A percentile compares a stretch with the other conserved stretches of the same genome.
Conservation (phyloP, 176 grass and related monocot genomes). For the Oryza meyeriana region DNA sequence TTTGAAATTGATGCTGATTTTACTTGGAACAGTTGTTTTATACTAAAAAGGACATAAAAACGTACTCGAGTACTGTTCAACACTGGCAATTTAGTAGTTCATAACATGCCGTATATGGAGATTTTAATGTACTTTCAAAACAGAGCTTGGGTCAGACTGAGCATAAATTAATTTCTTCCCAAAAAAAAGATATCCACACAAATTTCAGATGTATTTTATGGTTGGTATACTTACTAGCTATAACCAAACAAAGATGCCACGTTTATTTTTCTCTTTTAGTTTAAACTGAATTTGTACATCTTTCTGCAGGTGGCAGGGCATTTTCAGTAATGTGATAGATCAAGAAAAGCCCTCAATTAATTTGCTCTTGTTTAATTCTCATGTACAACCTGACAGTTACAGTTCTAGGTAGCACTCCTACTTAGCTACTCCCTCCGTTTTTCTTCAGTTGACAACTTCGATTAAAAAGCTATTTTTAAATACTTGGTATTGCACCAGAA, state of each 20-base stretch:
- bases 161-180: neutral
- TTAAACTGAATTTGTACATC: neutral
- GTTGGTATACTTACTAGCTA: neutral
- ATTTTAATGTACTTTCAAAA: neutral
- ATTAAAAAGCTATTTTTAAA: too few species aligned
- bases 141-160: neutral
- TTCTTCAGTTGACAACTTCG: too few species aligned
- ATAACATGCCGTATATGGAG: neutral
- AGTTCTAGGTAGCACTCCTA: neutral
- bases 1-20: constrained; percentile 4
- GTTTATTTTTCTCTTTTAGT: neutral
- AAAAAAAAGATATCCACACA: neutral
- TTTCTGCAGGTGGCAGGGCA: neutral
- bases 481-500: too few species aligned
- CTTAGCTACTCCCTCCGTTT: too few species aligned
- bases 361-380: neutral
- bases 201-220: constrained; percentile 4
- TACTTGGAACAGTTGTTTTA: neutral
- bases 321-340: neutral
- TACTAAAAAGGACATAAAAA: neutral
- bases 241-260: neutral
- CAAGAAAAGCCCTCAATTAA: neutral
- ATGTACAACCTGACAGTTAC: neutral
- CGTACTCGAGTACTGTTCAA: neutral
- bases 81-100: neutral